phyloP scores from a whole-genome alignment of 164 flowering plant genomes.

The Cinnamomum chago region DNA sequence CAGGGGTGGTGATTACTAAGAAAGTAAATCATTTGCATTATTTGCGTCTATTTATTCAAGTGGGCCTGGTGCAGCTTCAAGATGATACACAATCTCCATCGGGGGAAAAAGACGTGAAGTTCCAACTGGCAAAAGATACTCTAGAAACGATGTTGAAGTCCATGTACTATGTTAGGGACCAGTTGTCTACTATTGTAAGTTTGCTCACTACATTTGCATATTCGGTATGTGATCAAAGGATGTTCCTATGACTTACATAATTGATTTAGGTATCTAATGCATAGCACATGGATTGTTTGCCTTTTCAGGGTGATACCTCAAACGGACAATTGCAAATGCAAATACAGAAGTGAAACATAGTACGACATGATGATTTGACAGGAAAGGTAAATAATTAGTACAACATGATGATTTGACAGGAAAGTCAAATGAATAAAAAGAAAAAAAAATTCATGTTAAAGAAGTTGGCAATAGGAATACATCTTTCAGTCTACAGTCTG shows the following conservation, averaged over 20 bases:
- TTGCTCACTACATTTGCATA: not conserved
- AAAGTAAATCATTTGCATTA: not conserved
- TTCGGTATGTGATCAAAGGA: not conserved
- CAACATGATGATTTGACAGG: not conserved
- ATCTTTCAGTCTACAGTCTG: not conserved
- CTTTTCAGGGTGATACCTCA: conserved; percentile 10
- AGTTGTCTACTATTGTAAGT: conserved; percentile 35
- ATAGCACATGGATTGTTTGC: not conserved
- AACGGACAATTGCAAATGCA: conserved; percentile 9
- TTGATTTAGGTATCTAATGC: not conserved
- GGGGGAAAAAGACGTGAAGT: conserved; percentile 53
- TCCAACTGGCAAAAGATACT: conserved; percentile 54
- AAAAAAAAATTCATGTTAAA: not conserved
- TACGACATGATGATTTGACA: not conserved
- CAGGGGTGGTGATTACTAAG: not conserved
- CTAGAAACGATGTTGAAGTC: conserved; percentile 55
- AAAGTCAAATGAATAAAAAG: not conserved
- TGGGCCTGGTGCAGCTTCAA: conserved; percentile 43
- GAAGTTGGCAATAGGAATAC: not conserved
- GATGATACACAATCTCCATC: conserved; percentile 32
- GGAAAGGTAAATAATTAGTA: not conserved
- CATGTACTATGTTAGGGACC: conserved; percentile 54
- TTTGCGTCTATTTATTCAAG: not conserved
- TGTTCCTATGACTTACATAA: not conserved
- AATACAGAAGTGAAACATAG: conserved; percentile 2